phyloP scores from a whole-genome alignment of 768 basidiomycete genomes.

The Tubosaeta sp. region DNA sequence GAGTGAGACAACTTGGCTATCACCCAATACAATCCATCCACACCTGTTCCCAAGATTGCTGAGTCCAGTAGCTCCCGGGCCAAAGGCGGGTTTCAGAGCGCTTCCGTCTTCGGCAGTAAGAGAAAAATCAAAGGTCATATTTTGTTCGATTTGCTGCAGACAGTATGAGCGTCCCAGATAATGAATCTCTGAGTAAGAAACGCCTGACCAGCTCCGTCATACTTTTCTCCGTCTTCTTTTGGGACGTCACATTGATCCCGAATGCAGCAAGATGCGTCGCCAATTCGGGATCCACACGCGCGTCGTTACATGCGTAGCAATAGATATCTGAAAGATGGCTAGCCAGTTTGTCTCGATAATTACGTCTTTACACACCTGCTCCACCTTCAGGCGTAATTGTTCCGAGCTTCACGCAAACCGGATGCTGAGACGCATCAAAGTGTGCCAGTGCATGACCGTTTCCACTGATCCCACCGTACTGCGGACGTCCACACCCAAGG shows the following conservation, averaged over 20 bases:
- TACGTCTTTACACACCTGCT: conserved; percentile 56
- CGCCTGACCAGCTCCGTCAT: conserved; percentile 85
- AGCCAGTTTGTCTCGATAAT: neutral
- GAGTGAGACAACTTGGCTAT: neutral
- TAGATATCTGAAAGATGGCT: conserved; percentile 62
- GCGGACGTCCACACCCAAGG: conserved; percentile 84
- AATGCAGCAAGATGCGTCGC: conserved; percentile 71
- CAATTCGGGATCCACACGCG: conserved; percentile 73
- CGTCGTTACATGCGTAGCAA: conserved; percentile 89
- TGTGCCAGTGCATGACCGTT: conserved; percentile 89
- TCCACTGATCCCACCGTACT: conserved; percentile 76
- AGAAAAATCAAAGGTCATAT: conserved; percentile 91
- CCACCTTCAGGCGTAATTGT: conserved; percentile 94
- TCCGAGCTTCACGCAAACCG: conserved; percentile 87
- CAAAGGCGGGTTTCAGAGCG: conserved; percentile 84
- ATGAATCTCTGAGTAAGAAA: neutral
- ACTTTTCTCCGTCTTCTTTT: conserved; percentile 91
- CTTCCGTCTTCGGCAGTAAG: conserved; percentile 83
- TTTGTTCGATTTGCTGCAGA: conserved; percentile 91
- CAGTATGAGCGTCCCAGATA: neutral
- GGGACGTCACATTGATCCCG: conserved; percentile 78
- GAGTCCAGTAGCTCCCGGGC: conserved; percentile 84
- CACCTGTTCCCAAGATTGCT: conserved; percentile 90
- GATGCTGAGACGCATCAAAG: conserved; percentile 66
- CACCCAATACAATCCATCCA: neutral